Evolutionary conservation across 352 stramenopile genomes (phyloP), one percentile per base, ranked within the genome.

Genomic region (Blastocystis sp.): DNA sequence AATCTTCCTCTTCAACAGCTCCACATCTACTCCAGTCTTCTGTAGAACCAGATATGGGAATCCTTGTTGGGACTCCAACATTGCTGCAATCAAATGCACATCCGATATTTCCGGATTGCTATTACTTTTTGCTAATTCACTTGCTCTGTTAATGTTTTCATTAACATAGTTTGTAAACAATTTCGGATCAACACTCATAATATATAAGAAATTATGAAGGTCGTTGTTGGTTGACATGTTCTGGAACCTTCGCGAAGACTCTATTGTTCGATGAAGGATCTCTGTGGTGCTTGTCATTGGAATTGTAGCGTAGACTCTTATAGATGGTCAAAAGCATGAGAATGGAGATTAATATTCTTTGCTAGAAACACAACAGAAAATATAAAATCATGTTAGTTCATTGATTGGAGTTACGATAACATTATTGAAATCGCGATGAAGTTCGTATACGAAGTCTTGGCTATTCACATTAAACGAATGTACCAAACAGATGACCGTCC

Each of bases 21-120:
- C 87, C 0, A 83, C 88, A 81, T 94, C 90, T 43, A 89, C 91
- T 61, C 89, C 87, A n/a, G 92, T 89, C 1, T 91, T 89, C 21
- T 91, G 86, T 0, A 90, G 90, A 0, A 95, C 78, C 3, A 89
- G 77, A 57, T 89, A 89, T n/a, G 91, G 91, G 2, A 92, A 90
- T 37, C 90, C 91, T 12, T 93, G 88, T 24, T 85, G 81, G 57
- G 94, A 91, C 43, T 91, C 89, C 66, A 95, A 92, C 37, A 95
- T 89, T 32, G 91, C 91, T 51, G 91, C 73, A 24, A 89, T 89
- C 71, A 95, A 91, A 51, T 83, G 71, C 9, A 69, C 52, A 83
- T 46, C n/a, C 5, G 52, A 46, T 37, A 83, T 51, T 71, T 83
- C 35, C 12, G 57, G 52, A 69, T 83, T 83, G 21, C 35, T 49